These are phyloP conservation scores for Lichtheimia ornata DNA, from an alignment of 371 early-diverging fungal genomes.

Conservation along the genomic window DNA sequence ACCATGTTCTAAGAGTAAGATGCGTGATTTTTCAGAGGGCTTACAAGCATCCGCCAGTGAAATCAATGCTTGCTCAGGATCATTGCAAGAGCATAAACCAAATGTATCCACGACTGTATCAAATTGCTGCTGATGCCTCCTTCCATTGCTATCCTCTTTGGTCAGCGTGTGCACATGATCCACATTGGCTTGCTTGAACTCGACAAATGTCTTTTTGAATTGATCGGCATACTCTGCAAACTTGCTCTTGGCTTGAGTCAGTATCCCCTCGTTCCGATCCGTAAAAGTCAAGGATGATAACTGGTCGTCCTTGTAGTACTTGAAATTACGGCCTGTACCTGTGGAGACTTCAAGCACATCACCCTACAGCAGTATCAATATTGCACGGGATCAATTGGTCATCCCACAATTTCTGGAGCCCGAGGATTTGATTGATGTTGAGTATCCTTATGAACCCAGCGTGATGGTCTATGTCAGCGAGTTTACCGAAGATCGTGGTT, in stretches of 20 bases:
- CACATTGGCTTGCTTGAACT: slow-evolving; percentile 37
- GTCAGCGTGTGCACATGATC: slow-evolving; percentile 12
- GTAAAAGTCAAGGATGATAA: slow-evolving; percentile 53
- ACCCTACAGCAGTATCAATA: no score
- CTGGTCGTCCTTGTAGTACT: slow-evolving; percentile 52
- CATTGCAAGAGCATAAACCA: slow-evolving; percentile 74
- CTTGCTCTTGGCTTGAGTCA: slow-evolving; percentile 55
- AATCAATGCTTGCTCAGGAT: slow-evolving; percentile 67
- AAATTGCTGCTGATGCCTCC: slow-evolving; percentile 21
- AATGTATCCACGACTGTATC: slow-evolving; percentile 86
- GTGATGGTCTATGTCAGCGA: slow-evolving; percentile 6
- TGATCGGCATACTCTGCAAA: slow-evolving; percentile 33
- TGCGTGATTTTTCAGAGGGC: slow-evolving; percentile 49
- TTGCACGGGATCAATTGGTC: no score
- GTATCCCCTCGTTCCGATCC: slow-evolving; percentile 63
- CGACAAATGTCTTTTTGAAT: slow-evolving; percentile 35
- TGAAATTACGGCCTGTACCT: slow-evolving; percentile 76
- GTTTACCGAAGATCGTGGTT: slow-evolving; percentile 12
- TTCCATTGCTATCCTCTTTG: not conserved
- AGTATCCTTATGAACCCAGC: no score
- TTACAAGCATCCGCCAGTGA: slow-evolving; percentile 67
- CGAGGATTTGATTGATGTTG: no score
- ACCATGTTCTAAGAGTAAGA: slow-evolving; percentile 83
- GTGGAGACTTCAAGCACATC: slow-evolving; percentile 65
- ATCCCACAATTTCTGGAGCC: no score